Conservation (phyloP, 1,284 basidiomycete species). For the Ganoderma lucidum region DNA sequence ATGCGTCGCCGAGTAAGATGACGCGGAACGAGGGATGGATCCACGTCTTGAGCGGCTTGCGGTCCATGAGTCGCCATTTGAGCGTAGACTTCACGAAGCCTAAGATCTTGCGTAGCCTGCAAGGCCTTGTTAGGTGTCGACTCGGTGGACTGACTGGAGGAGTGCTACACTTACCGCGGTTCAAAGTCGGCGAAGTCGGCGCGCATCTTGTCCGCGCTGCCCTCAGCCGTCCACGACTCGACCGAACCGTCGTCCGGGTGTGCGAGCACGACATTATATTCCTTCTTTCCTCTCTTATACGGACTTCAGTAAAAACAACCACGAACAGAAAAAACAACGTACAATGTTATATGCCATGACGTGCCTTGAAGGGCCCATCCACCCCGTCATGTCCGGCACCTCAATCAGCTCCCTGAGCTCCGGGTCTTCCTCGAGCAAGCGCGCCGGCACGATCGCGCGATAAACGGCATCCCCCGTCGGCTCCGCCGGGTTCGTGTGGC, state of each 20-base stretch:
- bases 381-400: conserved; percentile 50
- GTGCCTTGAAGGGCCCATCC: conserved; percentile 52
- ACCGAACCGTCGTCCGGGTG: conserved; percentile 55
- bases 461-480: conserved; percentile 64
- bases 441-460: conserved; percentile 56
- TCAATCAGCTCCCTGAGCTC: conserved; percentile 53
- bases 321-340: too few relatives aligned
- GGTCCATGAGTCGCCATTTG: conserved; percentile 56
- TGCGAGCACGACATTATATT: conserved; percentile 52
- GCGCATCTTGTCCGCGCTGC: conserved; percentile 54
- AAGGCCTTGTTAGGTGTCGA: neutral
- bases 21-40: conserved; percentile 48
- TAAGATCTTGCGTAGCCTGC: conserved; percentile 51
- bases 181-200: conserved; percentile 54
- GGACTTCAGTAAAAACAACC: neutral
- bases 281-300: conserved; percentile 49
- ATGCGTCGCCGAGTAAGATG: conserved; percentile 52
- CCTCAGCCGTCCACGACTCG: conserved; percentile 55
- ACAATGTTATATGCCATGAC: conserved; percentile 54
- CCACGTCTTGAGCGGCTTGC: conserved; percentile 52
- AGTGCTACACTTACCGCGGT: conserved; percentile 45
- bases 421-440: conserved; percentile 56
- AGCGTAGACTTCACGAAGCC: conserved; percentile 49
- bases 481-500: conserved; percentile 39
- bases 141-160: neutral